A percentile compares a stretch with the other conserved stretches of the same genome.
phyloP scores from a whole-genome alignment of 164 flowering plant genomes.

The Magnolia sinica region DNA sequence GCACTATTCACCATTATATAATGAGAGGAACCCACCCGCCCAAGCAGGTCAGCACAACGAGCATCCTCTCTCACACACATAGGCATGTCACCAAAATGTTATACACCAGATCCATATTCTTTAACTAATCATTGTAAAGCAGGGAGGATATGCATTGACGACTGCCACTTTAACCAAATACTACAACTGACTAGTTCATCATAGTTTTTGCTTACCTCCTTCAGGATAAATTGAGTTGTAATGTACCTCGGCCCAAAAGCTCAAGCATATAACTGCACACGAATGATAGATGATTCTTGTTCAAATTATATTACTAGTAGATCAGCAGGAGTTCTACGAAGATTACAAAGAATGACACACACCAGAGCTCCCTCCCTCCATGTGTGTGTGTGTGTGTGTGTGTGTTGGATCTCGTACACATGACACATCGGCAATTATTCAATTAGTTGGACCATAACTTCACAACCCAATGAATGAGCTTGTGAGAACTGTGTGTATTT shows the following conservation, averaged over 20 bases:
- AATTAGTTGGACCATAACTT: no score
- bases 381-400: no score
- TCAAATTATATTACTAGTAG: not conserved
- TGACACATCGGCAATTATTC: not conserved
- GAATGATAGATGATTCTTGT: not conserved
- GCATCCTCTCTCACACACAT: no score
- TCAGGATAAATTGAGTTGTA: conserved; percentile 40
- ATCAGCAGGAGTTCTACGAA: not conserved
- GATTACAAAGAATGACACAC: not conserved
- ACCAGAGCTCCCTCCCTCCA: no score
- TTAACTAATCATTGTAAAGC: not conserved
- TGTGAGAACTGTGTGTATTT: no score
- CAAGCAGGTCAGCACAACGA: not conserved
- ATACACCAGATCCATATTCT: not conserved
- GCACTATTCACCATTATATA: not conserved
- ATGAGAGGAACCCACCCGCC: not conserved
- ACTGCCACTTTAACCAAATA: not conserved
- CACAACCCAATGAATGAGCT: no score
- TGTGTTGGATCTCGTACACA: not conserved
- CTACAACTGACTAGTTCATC: not conserved
- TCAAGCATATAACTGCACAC: conserved; percentile 36
- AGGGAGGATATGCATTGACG: not conserved
- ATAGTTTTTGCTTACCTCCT: conserved; percentile 26
- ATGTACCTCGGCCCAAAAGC: conserved; percentile 50
- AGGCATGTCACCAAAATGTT: not conserved